These are phyloP conservation scores for Cicer judaicum DNA, from an alignment of 306 rosid genomes.

Conservation along the genomic window DNA sequence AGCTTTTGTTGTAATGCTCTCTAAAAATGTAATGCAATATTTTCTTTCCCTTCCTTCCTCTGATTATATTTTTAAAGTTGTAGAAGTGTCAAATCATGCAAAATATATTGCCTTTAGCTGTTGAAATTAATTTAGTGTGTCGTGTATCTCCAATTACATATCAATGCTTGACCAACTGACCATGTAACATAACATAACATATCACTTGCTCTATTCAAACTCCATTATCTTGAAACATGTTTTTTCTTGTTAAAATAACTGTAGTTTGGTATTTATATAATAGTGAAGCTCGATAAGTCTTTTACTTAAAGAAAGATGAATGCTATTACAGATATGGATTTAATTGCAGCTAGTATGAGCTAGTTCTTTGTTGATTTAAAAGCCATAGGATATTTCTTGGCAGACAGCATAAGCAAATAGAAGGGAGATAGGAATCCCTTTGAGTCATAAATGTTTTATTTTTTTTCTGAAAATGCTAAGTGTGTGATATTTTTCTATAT, in stretches of 20 bases:
- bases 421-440: not conserved
- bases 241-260: constrained; percentile 10
- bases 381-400: constrained; percentile 10
- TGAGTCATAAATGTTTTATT: not conserved
- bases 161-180: constrained; percentile 2
- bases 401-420: constrained; percentile 1
- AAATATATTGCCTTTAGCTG: constrained; percentile 23
- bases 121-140: constrained; percentile 11
- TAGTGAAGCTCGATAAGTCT: not conserved
- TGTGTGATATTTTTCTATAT: not conserved
- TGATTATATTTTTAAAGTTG: constrained; percentile 9
- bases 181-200: constrained; percentile 31
- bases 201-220: constrained; percentile 6
- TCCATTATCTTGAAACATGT: not conserved
- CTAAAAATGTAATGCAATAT: constrained; percentile 20
- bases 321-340: not conserved
- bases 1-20: constrained; percentile 30
- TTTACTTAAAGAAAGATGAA: not conserved
- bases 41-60: constrained; percentile 32
- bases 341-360: not conserved
- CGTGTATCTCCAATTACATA: not conserved
- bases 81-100: constrained; percentile 17
- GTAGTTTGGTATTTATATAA: not conserved
- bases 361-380: constrained; percentile 1
- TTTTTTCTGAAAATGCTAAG: not conserved